Percentiles rank a stretch among this genome's conserved stretches.
These are phyloP conservation scores for Diplodia mutila DNA, from an alignment of 2,329 filamentous ascomycete species.

Conservation along the genomic window DNA sequence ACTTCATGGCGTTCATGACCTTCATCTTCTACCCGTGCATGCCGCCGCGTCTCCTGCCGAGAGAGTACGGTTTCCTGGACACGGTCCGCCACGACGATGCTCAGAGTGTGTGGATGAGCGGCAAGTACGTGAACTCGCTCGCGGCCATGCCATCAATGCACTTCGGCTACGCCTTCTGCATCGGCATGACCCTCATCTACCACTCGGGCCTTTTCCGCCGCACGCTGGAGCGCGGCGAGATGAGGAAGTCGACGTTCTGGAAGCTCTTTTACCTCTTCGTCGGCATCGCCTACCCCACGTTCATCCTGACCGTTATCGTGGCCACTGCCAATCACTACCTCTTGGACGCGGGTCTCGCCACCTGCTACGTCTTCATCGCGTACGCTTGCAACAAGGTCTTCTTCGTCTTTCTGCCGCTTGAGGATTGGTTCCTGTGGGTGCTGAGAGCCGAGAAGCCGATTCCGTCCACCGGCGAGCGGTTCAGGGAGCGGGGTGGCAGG, in stretches of 20 bases:
- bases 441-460: slow-evolving; percentile 58
- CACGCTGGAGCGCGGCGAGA: slow-evolving; percentile 47
- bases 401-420: slow-evolving; percentile 55
- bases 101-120: slow-evolving; percentile 52
- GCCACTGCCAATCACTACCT: slow-evolving; percentile 67
- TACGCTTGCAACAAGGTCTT: slow-evolving; percentile 57
- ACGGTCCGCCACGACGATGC: slow-evolving; percentile 53
- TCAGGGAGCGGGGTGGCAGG: slow-evolving; percentile 42
- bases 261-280: slow-evolving; percentile 51
- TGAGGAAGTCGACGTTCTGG: slow-evolving; percentile 46
- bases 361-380: slow-evolving; percentile 52
- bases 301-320: slow-evolving; percentile 62
- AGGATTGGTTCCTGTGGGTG: slow-evolving; percentile 54
- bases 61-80: slow-evolving; percentile 51
- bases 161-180: slow-evolving; percentile 59
- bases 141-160: slow-evolving; percentile 57
- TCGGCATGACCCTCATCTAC: slow-evolving; percentile 57
- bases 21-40: slow-evolving; percentile 59
- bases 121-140: slow-evolving; percentile 51
- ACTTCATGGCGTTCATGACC: slow-evolving; percentile 57
- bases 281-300: slow-evolving; percentile 57
- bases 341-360: slow-evolving; percentile 58
- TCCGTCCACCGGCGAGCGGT: slow-evolving; percentile 57
- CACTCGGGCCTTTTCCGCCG: slow-evolving; percentile 55
- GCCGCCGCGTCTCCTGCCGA: slow-evolving; percentile 54